Evolutionary conservation across 306 rosid species (phyloP).

Genomic region (Inga leiocalycina): DNA sequence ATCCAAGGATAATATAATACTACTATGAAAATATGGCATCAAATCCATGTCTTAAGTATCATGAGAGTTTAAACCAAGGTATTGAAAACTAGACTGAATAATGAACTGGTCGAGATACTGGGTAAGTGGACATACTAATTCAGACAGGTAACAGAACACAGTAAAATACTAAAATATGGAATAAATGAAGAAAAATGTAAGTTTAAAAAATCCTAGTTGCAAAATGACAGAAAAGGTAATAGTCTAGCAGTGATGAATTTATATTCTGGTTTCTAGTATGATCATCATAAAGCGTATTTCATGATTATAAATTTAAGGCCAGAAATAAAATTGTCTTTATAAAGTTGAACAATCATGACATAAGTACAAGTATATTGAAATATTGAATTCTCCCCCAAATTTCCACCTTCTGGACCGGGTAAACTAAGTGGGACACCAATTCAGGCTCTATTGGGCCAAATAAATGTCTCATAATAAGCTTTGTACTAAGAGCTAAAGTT

Average conservation of each 20-base stretch:
- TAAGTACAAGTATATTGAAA: background rate
- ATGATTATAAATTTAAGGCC: background rate
- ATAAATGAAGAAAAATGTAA: background rate
- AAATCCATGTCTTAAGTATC: background rate
- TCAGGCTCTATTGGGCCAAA: background rate
- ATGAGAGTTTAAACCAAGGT: background rate
- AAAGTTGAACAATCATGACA: background rate
- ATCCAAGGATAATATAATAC: conserved; percentile 17
- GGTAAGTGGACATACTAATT: background rate
- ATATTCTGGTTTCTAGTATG: conserved; percentile 7
- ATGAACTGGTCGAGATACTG: background rate
- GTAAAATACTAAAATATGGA: background rate
- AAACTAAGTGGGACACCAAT: background rate
- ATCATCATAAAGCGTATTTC: background rate
- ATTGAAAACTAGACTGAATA: too few species aligned
- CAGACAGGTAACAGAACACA: background rate
- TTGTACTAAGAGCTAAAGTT: background rate
- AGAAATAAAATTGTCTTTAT: background rate
- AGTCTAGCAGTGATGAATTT: background rate
- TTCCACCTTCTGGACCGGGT: background rate
- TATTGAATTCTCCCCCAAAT: background rate
- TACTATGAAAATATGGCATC: background rate
- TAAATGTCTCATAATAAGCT: background rate
- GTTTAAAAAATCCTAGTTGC: background rate
- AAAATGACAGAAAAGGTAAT: conserved; percentile 6